Base-by-base conservation (phyloP, 225 moss, liverwort and hornwort species). In the Ulota crispa region DNA sequence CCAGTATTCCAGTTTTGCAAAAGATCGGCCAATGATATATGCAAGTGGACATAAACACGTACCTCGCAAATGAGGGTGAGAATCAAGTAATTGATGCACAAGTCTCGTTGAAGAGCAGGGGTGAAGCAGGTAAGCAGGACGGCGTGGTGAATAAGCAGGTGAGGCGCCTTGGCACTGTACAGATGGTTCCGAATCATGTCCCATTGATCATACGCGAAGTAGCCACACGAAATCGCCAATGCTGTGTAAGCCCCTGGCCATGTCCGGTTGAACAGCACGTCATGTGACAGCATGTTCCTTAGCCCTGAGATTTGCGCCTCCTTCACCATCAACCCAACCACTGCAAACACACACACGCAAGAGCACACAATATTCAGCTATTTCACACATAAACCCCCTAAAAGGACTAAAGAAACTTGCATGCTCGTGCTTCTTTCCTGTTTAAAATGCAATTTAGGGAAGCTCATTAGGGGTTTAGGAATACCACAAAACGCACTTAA, bases 151-250 rank as follows among this genome's bases (percentile, higher is more conserved):
- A 92, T 73, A 24, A 98, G 93, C 47, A 95, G 75, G 19, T 89
- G 89, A 31, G 98, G 95, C 39, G 90, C 83, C 52, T 85, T 85
- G 1, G 98, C 86, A 50, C 59, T 90, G 66, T 98, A 98, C 31
- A 98, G 85, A 80, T 89, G 82, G 72, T 82, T 88, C 62, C 85
- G 78, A 9, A 88, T 88, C 87, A 88, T 88, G 73, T 88, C 87
- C 98, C 91, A 84, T 56, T 98, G 98, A 85, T 98, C 98, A 82
- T 98, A 95, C 41, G 95, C 93, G 81, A 92, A 98, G 85, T 98
- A 98, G 9, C 98, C 98, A 64, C 88, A 91, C 12, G 97, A 95
- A 12, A 62, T 72, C 34, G 88, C 87, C 77, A 99, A 83, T 9
- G 93, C 89, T 18, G 78, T 68, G 80, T 85, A 93, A 6, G 82